A percentile compares a stretch with the other conserved stretches of the same genome.
Conservation (phyloP, 495 filamentous ascomycete species). For the Trichoderma reesei region DNA sequence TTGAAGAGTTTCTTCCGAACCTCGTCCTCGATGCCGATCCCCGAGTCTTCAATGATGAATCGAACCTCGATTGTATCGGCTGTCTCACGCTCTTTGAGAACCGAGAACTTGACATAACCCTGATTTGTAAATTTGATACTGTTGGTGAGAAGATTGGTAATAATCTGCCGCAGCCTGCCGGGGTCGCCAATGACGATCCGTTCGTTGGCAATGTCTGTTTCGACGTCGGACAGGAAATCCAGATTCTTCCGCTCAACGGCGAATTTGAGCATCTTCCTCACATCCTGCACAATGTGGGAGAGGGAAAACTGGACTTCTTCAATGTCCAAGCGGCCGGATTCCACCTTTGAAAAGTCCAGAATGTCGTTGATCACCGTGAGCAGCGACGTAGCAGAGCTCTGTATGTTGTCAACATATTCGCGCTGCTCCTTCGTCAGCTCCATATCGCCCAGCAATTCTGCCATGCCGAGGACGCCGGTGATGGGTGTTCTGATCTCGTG, state of each 20-base stretch:
- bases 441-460: slow-evolving; percentile 61
- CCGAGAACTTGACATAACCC: slow-evolving; percentile 52
- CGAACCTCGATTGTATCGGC: slow-evolving; percentile 39
- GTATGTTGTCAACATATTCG: slow-evolving; percentile 68
- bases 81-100: slow-evolving; percentile 38
- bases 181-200: slow-evolving; percentile 64
- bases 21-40: slow-evolving; percentile 74
- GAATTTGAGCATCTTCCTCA: slow-evolving; percentile 55
- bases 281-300: slow-evolving; percentile 58
- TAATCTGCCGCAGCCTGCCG: slow-evolving; percentile 67
- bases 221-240: slow-evolving; percentile 41
- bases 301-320: slow-evolving; percentile 74
- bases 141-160: slow-evolving; percentile 81
- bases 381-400: slow-evolving; percentile 71
- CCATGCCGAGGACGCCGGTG: slow-evolving; percentile 63
- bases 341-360: slow-evolving; percentile 79
- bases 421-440: slow-evolving; percentile 54
- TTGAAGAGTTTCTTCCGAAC: slow-evolving; percentile 67
- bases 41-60: slow-evolving; percentile 67
- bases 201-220: slow-evolving; percentile 28
- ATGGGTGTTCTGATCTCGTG: slow-evolving; percentile 76
- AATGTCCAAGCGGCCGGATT: slow-evolving; percentile 63
- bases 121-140: slow-evolving; percentile 79
- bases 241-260: slow-evolving; percentile 51
- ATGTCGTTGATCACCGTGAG: slow-evolving; percentile 87